Percentiles rank a stretch among this genome's conserved stretches.
Conservation (phyloP, 1,139 yeast genomes). For the Hansenula lynferdii region DNA sequence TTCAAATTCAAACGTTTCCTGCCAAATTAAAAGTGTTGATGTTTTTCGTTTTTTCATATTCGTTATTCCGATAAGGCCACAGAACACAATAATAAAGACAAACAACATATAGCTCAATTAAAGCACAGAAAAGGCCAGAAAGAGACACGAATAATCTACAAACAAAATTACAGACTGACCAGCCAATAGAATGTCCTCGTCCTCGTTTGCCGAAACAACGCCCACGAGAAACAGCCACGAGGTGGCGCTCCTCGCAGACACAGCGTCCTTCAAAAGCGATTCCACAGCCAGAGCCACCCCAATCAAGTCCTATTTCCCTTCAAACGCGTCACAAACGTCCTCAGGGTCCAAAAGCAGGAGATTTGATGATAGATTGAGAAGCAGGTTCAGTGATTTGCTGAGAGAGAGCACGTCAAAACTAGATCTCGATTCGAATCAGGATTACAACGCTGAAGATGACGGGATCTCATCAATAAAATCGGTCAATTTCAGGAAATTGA, state of each 20-base stretch:
- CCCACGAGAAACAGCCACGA: slow-evolving; percentile 2
- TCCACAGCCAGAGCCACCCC: slow-evolving; percentile 9
- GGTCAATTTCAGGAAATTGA: slow-evolving; percentile 37
- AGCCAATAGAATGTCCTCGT: too few species aligned
- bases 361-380: slow-evolving; percentile 27
- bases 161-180: too few species aligned
- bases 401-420: background rate
- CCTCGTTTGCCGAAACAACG: too few species aligned
- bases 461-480: slow-evolving; percentile 30
- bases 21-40: too few species aligned
- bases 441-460: background rate
- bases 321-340: slow-evolving; percentile 11
- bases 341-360: slow-evolving; percentile 7
- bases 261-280: slow-evolving; percentile 13
- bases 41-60: too few species aligned
- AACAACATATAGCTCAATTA: too few species aligned
- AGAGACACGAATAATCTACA: too few species aligned
- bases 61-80: too few species aligned
- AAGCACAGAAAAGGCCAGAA: too few species aligned
- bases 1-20: too few species aligned
- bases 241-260: slow-evolving; percentile 4
- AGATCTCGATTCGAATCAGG: background rate
- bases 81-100: too few species aligned
- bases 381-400: slow-evolving; percentile 19
- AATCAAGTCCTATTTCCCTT: slow-evolving; percentile 7